These are phyloP conservation scores for Helenozyma rhizophorensis DNA, from an alignment of 805 yeast genomes.

Conservation along the genomic window DNA sequence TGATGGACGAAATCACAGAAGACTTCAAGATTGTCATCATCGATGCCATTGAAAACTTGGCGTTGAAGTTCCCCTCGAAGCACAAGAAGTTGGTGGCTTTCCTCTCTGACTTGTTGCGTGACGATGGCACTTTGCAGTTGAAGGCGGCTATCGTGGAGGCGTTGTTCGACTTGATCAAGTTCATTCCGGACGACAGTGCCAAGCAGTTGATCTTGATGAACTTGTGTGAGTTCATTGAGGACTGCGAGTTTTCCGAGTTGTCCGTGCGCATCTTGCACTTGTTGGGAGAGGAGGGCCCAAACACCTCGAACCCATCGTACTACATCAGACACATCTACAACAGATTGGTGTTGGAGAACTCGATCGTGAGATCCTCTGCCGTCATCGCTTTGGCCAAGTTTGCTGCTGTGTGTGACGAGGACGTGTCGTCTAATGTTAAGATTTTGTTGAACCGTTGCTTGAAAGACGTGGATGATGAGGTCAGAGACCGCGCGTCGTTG, in stretches of 20 bases:
- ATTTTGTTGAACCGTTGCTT: constrained; percentile 79
- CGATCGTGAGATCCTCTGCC: constrained; percentile 93
- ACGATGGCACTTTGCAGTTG: constrained; percentile 84
- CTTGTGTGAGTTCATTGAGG: constrained; percentile 95
- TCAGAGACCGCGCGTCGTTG: constrained; percentile 93
- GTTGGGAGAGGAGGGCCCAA: constrained; percentile 93
- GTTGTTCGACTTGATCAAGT: constrained; percentile 83
- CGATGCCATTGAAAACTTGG: constrained; percentile 89
- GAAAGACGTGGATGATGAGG: constrained; percentile 91
- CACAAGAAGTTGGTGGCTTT: constrained; percentile 78
- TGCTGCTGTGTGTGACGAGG: constrained; percentile 70
- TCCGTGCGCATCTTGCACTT: constrained; percentile 89
- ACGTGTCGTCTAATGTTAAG: constrained; percentile 62
- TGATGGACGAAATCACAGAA: constrained; percentile 91
- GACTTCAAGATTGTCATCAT: constrained; percentile 93
- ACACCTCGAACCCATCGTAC: constrained; percentile 76
- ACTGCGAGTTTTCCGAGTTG: constrained; percentile 93
- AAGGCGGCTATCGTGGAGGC: constrained; percentile 90
- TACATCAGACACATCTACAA: constrained; percentile 95
- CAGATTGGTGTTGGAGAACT: constrained; percentile 93
- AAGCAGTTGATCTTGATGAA: constrained; percentile 79
- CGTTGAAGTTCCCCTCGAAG: constrained; percentile 89
- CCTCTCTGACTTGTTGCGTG: constrained; percentile 77
- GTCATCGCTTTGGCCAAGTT: constrained; percentile 89
- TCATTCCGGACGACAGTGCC: constrained; percentile 67